Conservation (phyloP, 2,329 filamentous ascomycete species). For the Lithohypha guttulata region DNA sequence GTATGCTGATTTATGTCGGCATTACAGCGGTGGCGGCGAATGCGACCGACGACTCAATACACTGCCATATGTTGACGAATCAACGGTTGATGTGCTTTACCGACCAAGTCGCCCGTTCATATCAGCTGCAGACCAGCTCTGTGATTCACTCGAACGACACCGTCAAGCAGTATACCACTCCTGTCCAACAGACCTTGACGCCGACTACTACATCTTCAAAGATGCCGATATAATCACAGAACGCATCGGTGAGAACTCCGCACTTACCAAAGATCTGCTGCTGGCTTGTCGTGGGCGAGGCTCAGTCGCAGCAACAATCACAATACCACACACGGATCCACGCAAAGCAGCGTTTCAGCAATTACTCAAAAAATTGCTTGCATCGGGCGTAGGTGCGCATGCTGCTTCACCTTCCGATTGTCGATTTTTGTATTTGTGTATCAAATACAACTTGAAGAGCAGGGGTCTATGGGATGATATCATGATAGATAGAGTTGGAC, state of each 20-base stretch:
- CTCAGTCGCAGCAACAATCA: background rate
- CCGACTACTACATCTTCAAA: slow-evolving; percentile 18
- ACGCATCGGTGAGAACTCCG: background rate
- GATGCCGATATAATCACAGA: slow-evolving; percentile 8
- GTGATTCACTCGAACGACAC: slow-evolving; percentile 28
- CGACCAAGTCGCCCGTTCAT: slow-evolving; percentile 12
- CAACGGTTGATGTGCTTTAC: slow-evolving; percentile 13
- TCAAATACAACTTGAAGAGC: slow-evolving; percentile 1
- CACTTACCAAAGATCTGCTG: background rate
- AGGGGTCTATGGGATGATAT: background rate
- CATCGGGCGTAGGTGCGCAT: background rate
- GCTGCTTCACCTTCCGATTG: background rate
- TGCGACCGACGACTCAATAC: slow-evolving; percentile 12
- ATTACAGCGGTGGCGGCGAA: slow-evolving; percentile 24
- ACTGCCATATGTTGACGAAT: slow-evolving; percentile 13
- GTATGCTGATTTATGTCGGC: slow-evolving; percentile 26
- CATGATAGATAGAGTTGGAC: slow-evolving; percentile 3
- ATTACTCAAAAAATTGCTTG: background rate
- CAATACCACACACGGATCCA: background rate
- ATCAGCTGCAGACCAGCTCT: slow-evolving; percentile 15
- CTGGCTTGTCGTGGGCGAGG: background rate
- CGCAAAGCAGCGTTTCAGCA: background rate
- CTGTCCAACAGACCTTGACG: slow-evolving; percentile 4
- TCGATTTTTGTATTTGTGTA: slow-evolving; percentile 1
- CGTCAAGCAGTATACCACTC: slow-evolving; percentile 19